Evolutionary conservation across 2,329 filamentous ascomycete species (phyloP).

Genomic region (Proliferodiscus dingleyae): DNA sequence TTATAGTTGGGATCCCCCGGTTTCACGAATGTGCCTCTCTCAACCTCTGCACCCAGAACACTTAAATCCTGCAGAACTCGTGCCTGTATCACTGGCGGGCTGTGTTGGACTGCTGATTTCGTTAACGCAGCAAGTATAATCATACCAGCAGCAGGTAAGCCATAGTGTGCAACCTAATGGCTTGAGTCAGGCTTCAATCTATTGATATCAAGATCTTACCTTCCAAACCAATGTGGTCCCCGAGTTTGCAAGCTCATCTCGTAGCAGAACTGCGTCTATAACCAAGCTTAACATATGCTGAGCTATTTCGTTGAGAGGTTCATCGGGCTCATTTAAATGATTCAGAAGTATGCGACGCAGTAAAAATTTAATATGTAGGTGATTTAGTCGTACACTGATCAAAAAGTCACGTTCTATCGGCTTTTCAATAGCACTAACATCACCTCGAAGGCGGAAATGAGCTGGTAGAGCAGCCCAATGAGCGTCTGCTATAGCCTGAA

Average conservation of each 20-base stretch:
- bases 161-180: background rate
- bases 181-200: background rate
- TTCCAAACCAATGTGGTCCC: background rate
- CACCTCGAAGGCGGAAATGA: background rate
- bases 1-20: background rate
- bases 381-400: background rate
- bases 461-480: background rate
- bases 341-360: background rate
- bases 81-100: background rate
- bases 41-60: background rate
- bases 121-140: background rate
- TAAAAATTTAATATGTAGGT: background rate
- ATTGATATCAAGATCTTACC: background rate
- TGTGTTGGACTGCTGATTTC: background rate
- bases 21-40: background rate
- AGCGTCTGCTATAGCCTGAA: background rate
- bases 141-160: background rate
- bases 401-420: background rate
- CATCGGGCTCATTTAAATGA: background rate
- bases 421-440: background rate
- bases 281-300: background rate
- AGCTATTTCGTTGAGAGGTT: background rate
- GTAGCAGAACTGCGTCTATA: background rate
- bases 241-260: background rate
- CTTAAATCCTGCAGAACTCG: background rate